Base-by-base conservation (phyloP, 2,329 filamentous ascomycete species). In the Bipolaris sorokiniana region DNA sequence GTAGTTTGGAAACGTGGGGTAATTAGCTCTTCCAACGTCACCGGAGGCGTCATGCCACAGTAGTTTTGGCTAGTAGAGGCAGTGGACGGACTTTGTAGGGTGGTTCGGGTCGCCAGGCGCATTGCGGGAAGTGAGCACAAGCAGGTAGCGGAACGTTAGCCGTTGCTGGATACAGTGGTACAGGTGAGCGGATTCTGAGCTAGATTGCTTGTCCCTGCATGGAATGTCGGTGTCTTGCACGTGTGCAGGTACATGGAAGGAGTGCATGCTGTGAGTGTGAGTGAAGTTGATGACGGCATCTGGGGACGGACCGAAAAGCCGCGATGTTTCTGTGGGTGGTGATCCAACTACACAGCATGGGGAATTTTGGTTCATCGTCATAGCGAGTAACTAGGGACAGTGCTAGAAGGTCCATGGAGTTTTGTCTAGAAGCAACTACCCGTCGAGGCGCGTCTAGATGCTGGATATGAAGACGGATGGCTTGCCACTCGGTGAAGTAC, bases 231-330 rank as follows among this genome's bases (percentile, higher is more conserved):
- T 41, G 36, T 40, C 41, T 16, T 42, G 31, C 31, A 42, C n/a
- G 23, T 45, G 41, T 16, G n/a, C 15, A 16, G n/a, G 13, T n/a
- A 9, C 13, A 38, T 36, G 7, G 36, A 1, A 1, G 54, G 54
- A 42, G 48, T 41, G 36, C 51, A 55, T 42, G 41, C 26, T 28
- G 26, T 28, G 7, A 28, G 26, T 28, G 45, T 56, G 49, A 48
- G 48, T 31, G 37, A 22, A 54, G 50, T 55, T 40, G 48, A 59
- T 63, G 61, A 64, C 56, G 51, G 53, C 48, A 52, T 46, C 42
- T 50, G 51, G 41, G 51, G 53, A 48, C 58, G 50, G 47, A 38
- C 20, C 42, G 26, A 22, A 22, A 18, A 15, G 31, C 36, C 22
- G 37, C 5, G 20, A 22, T 47, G 28, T 40, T 23, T 45, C 26